Evolutionary conservation across 306 rosid species (phyloP), one percentile per base, ranked within the genome.

Genomic region (Trifolium repens): DNA sequence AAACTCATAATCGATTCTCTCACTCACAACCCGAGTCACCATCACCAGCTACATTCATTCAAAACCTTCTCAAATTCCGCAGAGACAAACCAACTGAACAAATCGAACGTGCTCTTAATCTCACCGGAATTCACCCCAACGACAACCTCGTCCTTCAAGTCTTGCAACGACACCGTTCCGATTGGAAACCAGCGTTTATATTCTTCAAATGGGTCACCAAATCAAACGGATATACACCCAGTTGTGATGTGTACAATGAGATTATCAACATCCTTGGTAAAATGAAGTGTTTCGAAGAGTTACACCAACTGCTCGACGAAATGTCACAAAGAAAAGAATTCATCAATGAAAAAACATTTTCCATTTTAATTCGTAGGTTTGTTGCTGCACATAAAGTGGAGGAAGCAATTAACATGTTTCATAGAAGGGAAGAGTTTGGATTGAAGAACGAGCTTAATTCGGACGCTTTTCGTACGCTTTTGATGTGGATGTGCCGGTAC

Each of bases 401-500:
- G 2, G 91, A 89, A 79, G 90, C 96, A 24, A 60, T 91, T 76
- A 68, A 0, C 10, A 22, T 89, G 3, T 93, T 89, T 76, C 16
- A 72, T 32, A 59, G 17, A 79, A 82, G 96, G 72, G 52, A 71
- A 61, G 85, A 87, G 67, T 81, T 87, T 11, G 94, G 94, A 0
- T 58, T 90, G 52, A 85, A 83, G 69, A 57, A 59, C 46, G 84
- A 81, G 74, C 53, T 68, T 58, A 82, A 82, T 75, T 64, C 77
- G 39, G 75, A 72, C 16, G 83, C 90, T 57, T 90, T 90, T 79
- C 88, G 85, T 39, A 83, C 75, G 1, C 88, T 90, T 47, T 82
- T 93, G 74, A 79, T 86, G 93, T 93, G 91, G 92, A 26, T 93
- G 9, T 90, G 93, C 26, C 71, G 94, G 78, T 86, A 82, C 77